Percentiles rank a stretch among this genome's conserved stretches.
Evolutionary conservation across 208 protist species (phyloP).

Genomic region (Balamuthia mandrillaris): DNA sequence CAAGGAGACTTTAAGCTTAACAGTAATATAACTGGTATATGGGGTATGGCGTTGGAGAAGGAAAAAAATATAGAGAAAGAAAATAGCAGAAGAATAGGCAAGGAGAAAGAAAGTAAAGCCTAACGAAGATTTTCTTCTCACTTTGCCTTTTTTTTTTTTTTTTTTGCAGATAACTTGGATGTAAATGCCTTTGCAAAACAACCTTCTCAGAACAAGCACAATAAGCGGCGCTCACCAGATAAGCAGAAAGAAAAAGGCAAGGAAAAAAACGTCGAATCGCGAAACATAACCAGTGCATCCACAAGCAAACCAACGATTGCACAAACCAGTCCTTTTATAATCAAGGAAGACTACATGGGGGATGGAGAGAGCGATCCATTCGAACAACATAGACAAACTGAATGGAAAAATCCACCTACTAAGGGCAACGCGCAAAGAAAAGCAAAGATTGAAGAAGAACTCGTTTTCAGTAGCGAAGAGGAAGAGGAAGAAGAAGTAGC

Average conservation of each 20-base stretch:
- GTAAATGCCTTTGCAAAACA: neutral
- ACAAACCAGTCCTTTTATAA: conserved; percentile 8
- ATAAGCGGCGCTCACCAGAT: neutral
- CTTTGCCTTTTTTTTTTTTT: neutral
- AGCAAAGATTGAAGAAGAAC: neutral
- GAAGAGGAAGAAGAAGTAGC: neutral
- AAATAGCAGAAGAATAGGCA: too few species aligned
- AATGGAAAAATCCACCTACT: neutral
- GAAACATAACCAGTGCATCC: neutral
- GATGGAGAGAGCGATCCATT: neutral
- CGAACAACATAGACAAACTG: neutral
- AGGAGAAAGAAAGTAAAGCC: too few species aligned
- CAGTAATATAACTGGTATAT: too few species aligned
- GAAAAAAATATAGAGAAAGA: too few species aligned
- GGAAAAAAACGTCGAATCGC: too few species aligned
- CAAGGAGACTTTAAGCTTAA: too few species aligned
- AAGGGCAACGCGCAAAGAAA: neutral
- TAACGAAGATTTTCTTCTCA: too few species aligned
- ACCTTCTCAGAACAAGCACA: neutral
- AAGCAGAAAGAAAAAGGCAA: too few species aligned
- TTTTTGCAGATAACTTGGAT: neutral
- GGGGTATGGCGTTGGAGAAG: too few species aligned
- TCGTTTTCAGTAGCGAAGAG: neutral
- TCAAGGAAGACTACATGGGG: neutral
- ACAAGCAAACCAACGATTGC: neutral